Evolutionary conservation across 1,284 basidiomycete genomes (phyloP).

Genomic region (Boletellus deceptivus): DNA sequence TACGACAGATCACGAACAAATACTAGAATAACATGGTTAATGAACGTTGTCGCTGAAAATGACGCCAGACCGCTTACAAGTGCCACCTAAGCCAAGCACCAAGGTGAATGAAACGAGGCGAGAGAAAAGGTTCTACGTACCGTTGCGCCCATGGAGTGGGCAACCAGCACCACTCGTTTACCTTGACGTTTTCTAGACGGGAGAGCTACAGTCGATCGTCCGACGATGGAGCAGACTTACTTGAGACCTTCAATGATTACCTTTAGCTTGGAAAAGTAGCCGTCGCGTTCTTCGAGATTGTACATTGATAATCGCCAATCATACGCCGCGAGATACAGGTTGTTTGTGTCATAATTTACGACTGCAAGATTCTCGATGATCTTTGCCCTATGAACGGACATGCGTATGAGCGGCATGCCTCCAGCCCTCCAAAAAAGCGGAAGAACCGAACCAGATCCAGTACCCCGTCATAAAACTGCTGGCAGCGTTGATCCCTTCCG

Average conservation of each 20-base stretch:
- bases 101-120: background rate
- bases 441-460: conserved; percentile 78
- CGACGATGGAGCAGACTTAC: conserved; percentile 37
- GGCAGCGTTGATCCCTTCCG: conserved; percentile 88
- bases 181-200: conserved; percentile 58
- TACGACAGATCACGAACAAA: conserved; percentile 47
- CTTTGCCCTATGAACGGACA: conserved; percentile 61
- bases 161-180: conserved; percentile 84
- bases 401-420: background rate
- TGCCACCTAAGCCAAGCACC: conserved; percentile 39
- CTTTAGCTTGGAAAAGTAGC: conserved; percentile 90
- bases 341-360: conserved; percentile 89
- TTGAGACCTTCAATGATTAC: conserved; percentile 81
- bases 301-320: conserved; percentile 91
- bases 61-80: conserved; percentile 41
- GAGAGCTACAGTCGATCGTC: background rate
- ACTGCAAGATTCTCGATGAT: conserved; percentile 93
- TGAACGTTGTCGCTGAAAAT: background rate
- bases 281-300: conserved; percentile 91
- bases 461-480: conserved; percentile 92
- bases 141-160: conserved; percentile 88
- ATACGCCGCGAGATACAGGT: conserved; percentile 83
- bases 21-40: conserved; percentile 43
- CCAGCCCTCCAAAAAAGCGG: background rate
- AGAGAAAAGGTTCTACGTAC: conserved; percentile 40